Base-by-base conservation (phyloP, 345 rosid genomes). In the Salix udensis region DNA sequence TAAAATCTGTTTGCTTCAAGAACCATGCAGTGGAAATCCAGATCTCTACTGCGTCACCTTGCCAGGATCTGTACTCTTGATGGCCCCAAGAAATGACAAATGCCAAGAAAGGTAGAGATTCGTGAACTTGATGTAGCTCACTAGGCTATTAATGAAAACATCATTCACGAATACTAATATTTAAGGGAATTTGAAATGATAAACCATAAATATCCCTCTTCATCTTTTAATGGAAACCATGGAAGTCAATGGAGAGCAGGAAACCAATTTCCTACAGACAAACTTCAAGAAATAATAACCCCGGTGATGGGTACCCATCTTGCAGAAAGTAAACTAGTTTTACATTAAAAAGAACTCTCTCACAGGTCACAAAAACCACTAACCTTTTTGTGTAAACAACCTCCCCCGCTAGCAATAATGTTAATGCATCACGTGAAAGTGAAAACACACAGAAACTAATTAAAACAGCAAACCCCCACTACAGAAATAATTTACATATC, bases 261-360 rank as follows among this genome's bases (percentile, higher is more conserved):
- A 67, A 61, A 61, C 30, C 31, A 71, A 44, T 53, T 74, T 71
- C 74, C 36, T 26, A 40, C 48, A 10, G 11, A 44, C 28, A 66
- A 14, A 70, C 26, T 70, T 71, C 76, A 58, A 62, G 74, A 68
- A 71, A 82, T 82, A 72, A 71, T 81, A 79, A 79, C 71, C 74
- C 80, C 71, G 81, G 67, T 65, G 74, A 23, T 68, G 74, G 74
- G 79, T 76, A 80, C 76, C 76, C 44, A n/a, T 76, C 76, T 68
- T 68, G 65, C 80, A 81, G 21, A 73, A 79, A 31, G 76, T 62
- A 79, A 73, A 78, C 74, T 64, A 52, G 74, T 77, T 40, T 73
- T 66, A 23, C 79, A 83, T 75, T 73, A 68, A 76, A 76, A 69
- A 46, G 76, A 68, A 73, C 39, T 58, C 36, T 13, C 53, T 71